These are phyloP conservation scores for Lotmaria passim DNA, from an alignment of 208 protist species.

Conservation along the genomic window DNA sequence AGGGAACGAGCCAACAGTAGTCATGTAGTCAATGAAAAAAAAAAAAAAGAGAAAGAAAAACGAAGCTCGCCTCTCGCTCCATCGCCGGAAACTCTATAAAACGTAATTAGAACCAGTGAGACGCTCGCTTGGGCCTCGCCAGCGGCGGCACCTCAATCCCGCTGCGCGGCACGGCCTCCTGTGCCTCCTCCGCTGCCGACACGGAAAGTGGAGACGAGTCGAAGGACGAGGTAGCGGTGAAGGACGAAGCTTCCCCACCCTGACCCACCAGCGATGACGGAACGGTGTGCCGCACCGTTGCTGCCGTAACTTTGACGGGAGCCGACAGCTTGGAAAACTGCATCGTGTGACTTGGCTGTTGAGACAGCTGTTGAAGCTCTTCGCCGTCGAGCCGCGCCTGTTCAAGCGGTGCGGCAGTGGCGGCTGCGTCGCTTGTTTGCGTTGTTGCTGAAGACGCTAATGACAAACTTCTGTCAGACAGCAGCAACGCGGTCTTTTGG, in stretches of 20 bases:
- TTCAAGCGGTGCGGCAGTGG: no score
- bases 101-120: conserved; percentile 3
- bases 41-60: conserved; percentile 23
- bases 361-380: no score
- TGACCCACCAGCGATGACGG: neutral
- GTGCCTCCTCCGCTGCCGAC: neutral
- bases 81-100: no score
- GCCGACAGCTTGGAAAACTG: no score
- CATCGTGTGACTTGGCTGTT: no score
- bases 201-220: conserved; percentile 1
- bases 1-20: no score
- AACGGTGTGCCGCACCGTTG: neutral
- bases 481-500: neutral
- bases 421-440: neutral
- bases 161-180: neutral
- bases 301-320: neutral
- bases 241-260: neutral
- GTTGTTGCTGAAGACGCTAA: neutral
- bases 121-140: neutral
- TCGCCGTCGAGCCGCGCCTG: no score
- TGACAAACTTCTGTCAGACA: no score
- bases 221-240: neutral
- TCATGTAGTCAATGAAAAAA: conserved; percentile 1
- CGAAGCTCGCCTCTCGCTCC: no score
- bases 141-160: neutral